Evolutionary conservation across 371 early-diverging fungal species (phyloP), one percentile per base, ranked within the genome.

Genomic region (Smittium culicis): DNA sequence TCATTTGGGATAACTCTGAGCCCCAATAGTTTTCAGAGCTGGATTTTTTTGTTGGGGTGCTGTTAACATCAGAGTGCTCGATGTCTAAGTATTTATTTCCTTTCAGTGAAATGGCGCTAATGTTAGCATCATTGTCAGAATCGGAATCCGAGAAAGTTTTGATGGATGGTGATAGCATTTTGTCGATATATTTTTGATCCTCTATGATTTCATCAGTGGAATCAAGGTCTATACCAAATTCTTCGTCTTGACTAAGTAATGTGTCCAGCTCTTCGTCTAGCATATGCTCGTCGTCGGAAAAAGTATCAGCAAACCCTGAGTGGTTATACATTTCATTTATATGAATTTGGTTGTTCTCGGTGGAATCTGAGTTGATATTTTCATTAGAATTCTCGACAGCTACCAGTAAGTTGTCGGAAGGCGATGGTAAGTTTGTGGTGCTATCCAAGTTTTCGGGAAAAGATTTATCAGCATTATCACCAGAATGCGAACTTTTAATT

Each of bases 11-110:
- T 11, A 34, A 24, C n/a, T 24, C 63, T 33, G n/a, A 24, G 34
- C 5, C 5, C 33, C 29, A 29, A 5, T 2, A 29, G 3, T 33
- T 34, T 2, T 24, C 34, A 3, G 8, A 20, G 28, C n/a, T 31
- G 14, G 63, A 31, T 34, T 24, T 3, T 62, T 62, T 62, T 8
- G 31, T 62, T 62, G 63, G 63, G 8, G 63, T 62, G n/a, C 20
- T 59, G 27, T 16, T 16, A 11, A 28, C 5, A 27, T 59, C 14
- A 14, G 59, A 30, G 8, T 45, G 8, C 20, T 8, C 8, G 20
- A 20, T 45, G 8, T 45, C 45, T 45, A 45, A 45, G 8, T 14
- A 45, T 14, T 45, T 45, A 20, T n/a, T n/a, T n/a, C n/a, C n/a
- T n/a, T n/a, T n/a, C n/a, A n/a, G n/a, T n/a, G 45, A 45, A 45